Conservation (phyloP, 169 alveolate genomes). For the Plasmodium malariae region DNA sequence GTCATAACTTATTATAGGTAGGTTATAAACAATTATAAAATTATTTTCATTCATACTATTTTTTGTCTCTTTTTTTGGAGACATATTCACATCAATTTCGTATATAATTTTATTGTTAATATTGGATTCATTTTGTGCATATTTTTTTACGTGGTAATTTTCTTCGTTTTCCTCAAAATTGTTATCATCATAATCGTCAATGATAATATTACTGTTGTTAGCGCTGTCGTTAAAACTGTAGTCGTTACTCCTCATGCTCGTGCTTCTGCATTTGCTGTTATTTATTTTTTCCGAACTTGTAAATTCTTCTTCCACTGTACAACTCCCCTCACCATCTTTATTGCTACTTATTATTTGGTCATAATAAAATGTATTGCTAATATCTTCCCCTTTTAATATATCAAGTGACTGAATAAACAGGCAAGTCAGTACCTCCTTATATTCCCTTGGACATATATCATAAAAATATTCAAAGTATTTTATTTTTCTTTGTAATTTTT, state of each 20-base stretch:
- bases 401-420: constrained; percentile 66
- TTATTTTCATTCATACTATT: constrained; percentile 28
- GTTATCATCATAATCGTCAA: not conserved
- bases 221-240: not conserved
- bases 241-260: not conserved
- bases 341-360: constrained; percentile 27
- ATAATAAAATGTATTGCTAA: constrained; percentile 62
- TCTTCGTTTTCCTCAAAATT: not conserved
- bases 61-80: not conserved
- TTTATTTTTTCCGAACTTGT: not conserved
- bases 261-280: not conserved
- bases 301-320: not conserved
- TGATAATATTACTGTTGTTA: not conserved
- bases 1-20: constrained; percentile 57
- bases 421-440: constrained; percentile 52
- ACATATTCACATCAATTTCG: constrained; percentile 57
- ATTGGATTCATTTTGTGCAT: constrained; percentile 6
- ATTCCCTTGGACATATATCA: constrained; percentile 54
- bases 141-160: not conserved
- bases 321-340: constrained; percentile 17
- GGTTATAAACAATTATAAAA: constrained; percentile 47
- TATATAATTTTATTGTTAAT: constrained; percentile 24
- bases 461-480: constrained; percentile 55
- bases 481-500: constrained; percentile 41
- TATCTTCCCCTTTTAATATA: constrained; percentile 58